Percentiles rank a stretch among this genome's conserved stretches.
Conservation (phyloP, 148 eudicot genomes). For the Polygonum aviculare region DNA sequence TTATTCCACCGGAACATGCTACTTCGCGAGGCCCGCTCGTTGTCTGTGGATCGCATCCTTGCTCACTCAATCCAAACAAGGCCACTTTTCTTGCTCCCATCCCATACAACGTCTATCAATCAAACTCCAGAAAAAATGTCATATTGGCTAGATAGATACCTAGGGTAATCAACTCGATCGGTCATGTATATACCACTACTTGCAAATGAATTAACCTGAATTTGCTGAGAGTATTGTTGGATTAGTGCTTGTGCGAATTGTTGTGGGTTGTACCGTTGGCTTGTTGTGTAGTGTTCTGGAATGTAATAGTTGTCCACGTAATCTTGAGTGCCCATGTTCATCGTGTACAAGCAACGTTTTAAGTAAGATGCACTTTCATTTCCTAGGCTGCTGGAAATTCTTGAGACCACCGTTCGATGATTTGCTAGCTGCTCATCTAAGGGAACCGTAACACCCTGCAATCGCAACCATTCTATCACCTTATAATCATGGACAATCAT, state of each 20-base stretch:
- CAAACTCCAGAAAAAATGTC: neutral
- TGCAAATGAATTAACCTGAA: neutral
- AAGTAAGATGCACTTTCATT: neutral
- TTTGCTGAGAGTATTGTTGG: conserved; percentile 4
- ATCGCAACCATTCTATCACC: neutral
- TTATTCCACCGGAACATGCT: conserved; percentile 25
- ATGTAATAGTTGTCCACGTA: conserved; percentile 17
- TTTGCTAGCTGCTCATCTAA: conserved; percentile 4
- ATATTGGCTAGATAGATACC: neutral
- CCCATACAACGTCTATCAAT: conserved; percentile 25
- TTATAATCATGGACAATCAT: no score
- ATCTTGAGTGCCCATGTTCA: conserved; percentile 15
- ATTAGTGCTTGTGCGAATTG: conserved; percentile 1
- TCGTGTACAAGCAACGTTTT: conserved; percentile 10
- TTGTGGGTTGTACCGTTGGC: neutral
- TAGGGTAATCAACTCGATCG: neutral
- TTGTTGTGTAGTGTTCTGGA: conserved; percentile 1
- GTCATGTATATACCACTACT: no score
- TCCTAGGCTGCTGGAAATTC: neutral
- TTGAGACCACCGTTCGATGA: neutral
- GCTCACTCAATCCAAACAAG: conserved; percentile 26
- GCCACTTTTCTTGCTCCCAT: conserved; percentile 55
- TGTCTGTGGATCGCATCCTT: conserved; percentile 34
- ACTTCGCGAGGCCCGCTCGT: conserved; percentile 5
- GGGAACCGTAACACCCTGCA: conserved; percentile 5